Evolutionary conservation across 371 early-diverging fungal species (phyloP), one percentile per base, ranked within the genome.

Genomic region (Saksenaea vasiformis): DNA sequence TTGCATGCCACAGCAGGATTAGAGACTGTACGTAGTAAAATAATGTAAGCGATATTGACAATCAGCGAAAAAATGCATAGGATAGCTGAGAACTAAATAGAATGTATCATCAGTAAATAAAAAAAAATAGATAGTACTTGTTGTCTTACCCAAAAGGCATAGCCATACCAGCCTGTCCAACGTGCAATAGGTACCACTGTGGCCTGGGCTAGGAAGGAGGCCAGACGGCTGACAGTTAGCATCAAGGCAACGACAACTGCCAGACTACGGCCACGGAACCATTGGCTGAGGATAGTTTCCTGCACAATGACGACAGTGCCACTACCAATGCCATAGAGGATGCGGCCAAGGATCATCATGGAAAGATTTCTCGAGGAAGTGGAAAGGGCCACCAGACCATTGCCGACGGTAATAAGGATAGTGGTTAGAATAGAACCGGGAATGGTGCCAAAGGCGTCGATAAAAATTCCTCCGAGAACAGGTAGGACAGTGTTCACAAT

Each of bases 401-500:
- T 88, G 17, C 91, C 91, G 0, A 73, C 54, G 47, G 85, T 80
- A 54, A 90, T 88, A 38, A 88, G 62, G 5, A 80, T 66, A 1
- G 88, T 90, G 22, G 90, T 83, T 4, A 88, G 38, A n/a, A 90
- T 72, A 11, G 90, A 87, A 10, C 91, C 91, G 5, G 79, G 66
- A 15, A 81, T 71, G 14, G 89, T 87, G 15, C 91, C 91, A 74
- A 90, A 90, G 31, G 85, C 72, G 59, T 90, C 91, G 24, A 90
- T 82, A 66, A 89, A 89, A 43, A 90, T 74, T n/a, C 91, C 91
- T 24, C 90, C 90, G 11, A 90, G 64, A 1, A 90, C 69, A 0
- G 91, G 91, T 34, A 90, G 58, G 10, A 91, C 68, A 0, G 91
- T 91, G 70, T 90, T 90, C 14, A 91, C 89, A 54, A 90, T 79